Base-by-base conservation (phyloP, 805 yeast genomes). In the Kluyveromyces dobzhanskii region DNA sequence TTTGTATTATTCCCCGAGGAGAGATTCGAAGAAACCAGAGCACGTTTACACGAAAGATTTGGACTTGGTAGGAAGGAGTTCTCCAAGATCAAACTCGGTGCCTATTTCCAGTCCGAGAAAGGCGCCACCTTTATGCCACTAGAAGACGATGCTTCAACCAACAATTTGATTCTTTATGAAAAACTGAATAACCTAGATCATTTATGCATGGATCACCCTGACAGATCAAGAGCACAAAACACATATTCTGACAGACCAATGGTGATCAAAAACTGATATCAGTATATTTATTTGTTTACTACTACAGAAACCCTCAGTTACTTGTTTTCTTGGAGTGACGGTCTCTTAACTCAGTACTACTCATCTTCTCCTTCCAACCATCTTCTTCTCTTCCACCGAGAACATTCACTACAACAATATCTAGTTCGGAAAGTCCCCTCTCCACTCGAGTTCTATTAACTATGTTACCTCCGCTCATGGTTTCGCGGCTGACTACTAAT, bases 171-270 rank as follows among this genome's bases (percentile, higher is more conserved):
- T 4, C 62, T 87, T 13, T 81, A 66, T 54, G 79, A 78, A 39
- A 71, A 71, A 30, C 54, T 79, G 42, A 59, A 65, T 13, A 64
- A 66, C 8, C 66, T 66, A 32, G 79, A 74, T 42, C 69, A 67
- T 24, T 63, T 92, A 37, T 94, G 88, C 19, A 66, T 92, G 54
- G 96, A 92, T 54, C 95, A 85, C 53, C 87, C 92, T 1, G 96
- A 86, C 56, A 74, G 92, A 53, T 66, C 78, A 30, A 71, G 78
- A n/a, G 70, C 79, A 43, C 69, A 73, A 39, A 69, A 64, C 4
- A 53, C 72, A 6, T 62, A 63, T 3, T 68, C 67, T 44, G 78
- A 75, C 52, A 71, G 78, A 40, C 79, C 83, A 16, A 78, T 78
- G 59, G 70, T 71, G 35, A 76, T 77, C 41, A 75, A 71, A 53